These are phyloP conservation scores for Mucor piriformis DNA, from an alignment of 371 early-diverging fungal genomes.

Conservation along the genomic window DNA sequence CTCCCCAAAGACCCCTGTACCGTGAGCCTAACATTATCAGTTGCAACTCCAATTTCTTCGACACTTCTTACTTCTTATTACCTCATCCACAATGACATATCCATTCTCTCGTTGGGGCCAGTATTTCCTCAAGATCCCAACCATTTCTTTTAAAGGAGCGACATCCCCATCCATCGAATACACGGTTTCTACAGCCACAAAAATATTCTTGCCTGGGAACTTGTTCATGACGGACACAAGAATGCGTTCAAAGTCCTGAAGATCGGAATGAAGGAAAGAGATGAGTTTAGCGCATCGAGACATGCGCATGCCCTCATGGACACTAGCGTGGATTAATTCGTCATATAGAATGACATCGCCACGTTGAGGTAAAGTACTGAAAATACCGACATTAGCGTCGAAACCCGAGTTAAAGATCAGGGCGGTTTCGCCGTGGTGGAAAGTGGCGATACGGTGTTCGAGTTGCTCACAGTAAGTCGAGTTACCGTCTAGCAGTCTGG, in stretches of 20 bases:
- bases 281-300: conserved; percentile 55
- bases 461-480: conserved; percentile 62
- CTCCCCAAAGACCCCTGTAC: conserved; percentile 77
- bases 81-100: conserved; percentile 69
- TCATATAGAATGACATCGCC: conserved; percentile 75
- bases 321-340: conserved; percentile 79
- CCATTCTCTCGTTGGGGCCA: conserved; percentile 55
- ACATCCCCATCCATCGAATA: conserved; percentile 89
- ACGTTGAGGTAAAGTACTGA: conserved; percentile 68
- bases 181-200: conserved; percentile 77
- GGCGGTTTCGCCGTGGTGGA: conserved; percentile 66
- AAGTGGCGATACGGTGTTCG: conserved; percentile 63
- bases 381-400: conserved; percentile 78
- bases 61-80: too few relatives aligned
- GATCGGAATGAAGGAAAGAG: conserved; percentile 74
- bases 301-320: conserved; percentile 78
- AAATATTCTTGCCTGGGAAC: conserved; percentile 50
- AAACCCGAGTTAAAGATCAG: conserved; percentile 85
- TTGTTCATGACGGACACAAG: conserved; percentile 12
- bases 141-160: conserved; percentile 70
- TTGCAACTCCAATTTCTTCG: too few relatives aligned
- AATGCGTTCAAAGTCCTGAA: conserved; percentile 56
- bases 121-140: conserved; percentile 49
- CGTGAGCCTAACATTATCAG: conserved; percentile 68
- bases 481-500: conserved; percentile 78